These are phyloP conservation scores for Verticillium klebahnii DNA, from an alignment of 2,329 filamentous ascomycete species.

Conservation along the genomic window DNA sequence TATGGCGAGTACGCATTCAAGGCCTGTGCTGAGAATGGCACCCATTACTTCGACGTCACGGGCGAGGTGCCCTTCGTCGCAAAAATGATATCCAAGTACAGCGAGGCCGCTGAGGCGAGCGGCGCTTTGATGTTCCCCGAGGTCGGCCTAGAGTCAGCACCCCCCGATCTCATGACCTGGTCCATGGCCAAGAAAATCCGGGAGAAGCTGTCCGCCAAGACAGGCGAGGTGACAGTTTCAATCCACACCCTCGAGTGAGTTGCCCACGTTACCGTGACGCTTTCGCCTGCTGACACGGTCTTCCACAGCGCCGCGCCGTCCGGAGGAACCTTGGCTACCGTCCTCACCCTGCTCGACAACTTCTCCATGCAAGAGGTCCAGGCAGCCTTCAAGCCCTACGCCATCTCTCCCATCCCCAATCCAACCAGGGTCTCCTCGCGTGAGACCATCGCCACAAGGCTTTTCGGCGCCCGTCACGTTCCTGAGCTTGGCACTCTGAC, in stretches of 20 bases:
- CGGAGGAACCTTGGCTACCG: constrained; percentile 65
- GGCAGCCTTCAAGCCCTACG: constrained; percentile 44
- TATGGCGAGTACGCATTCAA: constrained; percentile 56
- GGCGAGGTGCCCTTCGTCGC: constrained; percentile 55
- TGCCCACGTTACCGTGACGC: not conserved
- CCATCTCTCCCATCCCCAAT: constrained; percentile 52
- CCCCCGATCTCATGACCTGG: constrained; percentile 55
- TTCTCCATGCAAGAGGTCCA: constrained; percentile 44
- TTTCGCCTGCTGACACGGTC: constrained; percentile 5
- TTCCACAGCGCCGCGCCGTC: constrained; percentile 43
- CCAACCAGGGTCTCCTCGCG: constrained; percentile 20
- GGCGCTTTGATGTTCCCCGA: constrained; percentile 60
- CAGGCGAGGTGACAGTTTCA: constrained; percentile 49
- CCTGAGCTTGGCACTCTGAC: constrained; percentile 52
- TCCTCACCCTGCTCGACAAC: constrained; percentile 53
- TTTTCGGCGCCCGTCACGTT: constrained; percentile 45
- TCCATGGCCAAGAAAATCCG: constrained; percentile 46
- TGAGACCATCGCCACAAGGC: constrained; percentile 34
- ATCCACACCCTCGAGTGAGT: constrained; percentile 36
- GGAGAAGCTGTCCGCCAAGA: constrained; percentile 42
- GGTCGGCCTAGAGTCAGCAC: constrained; percentile 57
- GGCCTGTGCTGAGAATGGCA: constrained; percentile 58
- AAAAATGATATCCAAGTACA: constrained; percentile 58
- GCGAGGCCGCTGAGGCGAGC: constrained; percentile 42
- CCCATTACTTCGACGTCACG: constrained; percentile 61